These are phyloP conservation scores for Thalassiosira profunda DNA, from an alignment of 108 stramenopile genomes.

Conservation along the genomic window DNA sequence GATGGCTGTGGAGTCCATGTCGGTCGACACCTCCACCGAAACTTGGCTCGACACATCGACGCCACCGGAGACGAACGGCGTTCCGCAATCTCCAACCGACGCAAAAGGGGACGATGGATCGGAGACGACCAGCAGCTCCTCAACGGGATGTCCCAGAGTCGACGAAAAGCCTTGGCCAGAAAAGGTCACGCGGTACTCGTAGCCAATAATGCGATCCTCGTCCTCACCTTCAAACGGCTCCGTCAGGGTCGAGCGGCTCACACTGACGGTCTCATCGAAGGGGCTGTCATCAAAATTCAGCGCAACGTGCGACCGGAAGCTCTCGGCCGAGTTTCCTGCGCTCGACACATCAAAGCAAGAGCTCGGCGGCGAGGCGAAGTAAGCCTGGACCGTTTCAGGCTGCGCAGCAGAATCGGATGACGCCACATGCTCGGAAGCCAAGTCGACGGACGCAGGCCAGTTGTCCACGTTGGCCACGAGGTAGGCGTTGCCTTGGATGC, in stretches of 20 bases:
- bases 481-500: conserved; percentile 32
- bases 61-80: conserved; percentile 31
- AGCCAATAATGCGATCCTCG: conserved; percentile 23
- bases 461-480: conserved; percentile 32
- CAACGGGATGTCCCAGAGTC: conserved; percentile 35
- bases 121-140: conserved; percentile 46
- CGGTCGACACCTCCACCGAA: conserved; percentile 29
- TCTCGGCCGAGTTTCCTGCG: conserved; percentile 45
- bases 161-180: conserved; percentile 56
- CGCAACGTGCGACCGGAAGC: conserved; percentile 45
- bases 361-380: conserved; percentile 49
- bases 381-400: conserved; percentile 25
- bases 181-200: conserved; percentile 57
- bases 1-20: conserved; percentile 52
- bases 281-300: conserved; percentile 57
- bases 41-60: conserved; percentile 42
- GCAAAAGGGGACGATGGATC: conserved; percentile 31
- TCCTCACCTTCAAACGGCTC: conserved; percentile 22
- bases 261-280: conserved; percentile 55
- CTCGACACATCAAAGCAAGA: conserved; percentile 53
- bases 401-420: neutral
- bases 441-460: conserved; percentile 32
- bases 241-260: conserved; percentile 36
- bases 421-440: conserved; percentile 20
- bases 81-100: conserved; percentile 24